Evolutionary conservation across 805 yeast genomes (phyloP).

Genomic region (Saturnispora ahearnii): DNA sequence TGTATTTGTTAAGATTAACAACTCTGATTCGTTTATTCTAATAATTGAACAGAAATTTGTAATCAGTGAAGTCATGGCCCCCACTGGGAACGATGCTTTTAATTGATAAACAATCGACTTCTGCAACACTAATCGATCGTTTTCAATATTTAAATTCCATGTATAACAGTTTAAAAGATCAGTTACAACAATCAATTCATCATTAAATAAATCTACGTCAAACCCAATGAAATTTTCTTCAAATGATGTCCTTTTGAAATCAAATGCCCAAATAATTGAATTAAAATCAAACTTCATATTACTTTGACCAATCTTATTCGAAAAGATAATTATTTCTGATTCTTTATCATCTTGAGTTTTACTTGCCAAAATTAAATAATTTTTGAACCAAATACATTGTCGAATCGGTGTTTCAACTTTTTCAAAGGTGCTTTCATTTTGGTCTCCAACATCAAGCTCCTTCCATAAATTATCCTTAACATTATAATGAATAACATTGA

Average conservation of each 20-base stretch:
- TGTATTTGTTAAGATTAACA: conserved; percentile 23
- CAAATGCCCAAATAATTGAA: conserved; percentile 28
- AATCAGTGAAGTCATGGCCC: conserved; percentile 15
- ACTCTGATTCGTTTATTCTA: conserved; percentile 23
- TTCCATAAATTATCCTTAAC: conserved; percentile 38
- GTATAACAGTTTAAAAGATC: conserved; percentile 28
- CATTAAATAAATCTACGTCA: conserved; percentile 22
- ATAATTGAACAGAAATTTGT: conserved; percentile 21
- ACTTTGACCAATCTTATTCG: conserved; percentile 19
- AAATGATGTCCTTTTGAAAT: conserved; percentile 21
- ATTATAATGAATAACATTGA: conserved; percentile 37
- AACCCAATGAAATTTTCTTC: conserved; percentile 24
- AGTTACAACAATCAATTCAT: conserved; percentile 26
- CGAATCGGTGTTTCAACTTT: conserved; percentile 24
- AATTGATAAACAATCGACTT: conserved; percentile 23
- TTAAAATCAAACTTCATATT: conserved; percentile 22
- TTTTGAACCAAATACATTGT: conserved; percentile 32
- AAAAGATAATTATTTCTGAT: conserved; percentile 26
- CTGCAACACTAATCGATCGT: conserved; percentile 13
- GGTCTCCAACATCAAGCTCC: conserved; percentile 27
- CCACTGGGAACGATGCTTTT: conserved; percentile 20
- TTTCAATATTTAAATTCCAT: conserved; percentile 21
- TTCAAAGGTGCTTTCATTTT: conserved; percentile 19
- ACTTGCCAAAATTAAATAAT: conserved; percentile 25
- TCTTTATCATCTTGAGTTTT: conserved; percentile 17